phyloP scores from a whole-genome alignment of 768 basidiomycete species.

The Cubamyces lactineus region DNA sequence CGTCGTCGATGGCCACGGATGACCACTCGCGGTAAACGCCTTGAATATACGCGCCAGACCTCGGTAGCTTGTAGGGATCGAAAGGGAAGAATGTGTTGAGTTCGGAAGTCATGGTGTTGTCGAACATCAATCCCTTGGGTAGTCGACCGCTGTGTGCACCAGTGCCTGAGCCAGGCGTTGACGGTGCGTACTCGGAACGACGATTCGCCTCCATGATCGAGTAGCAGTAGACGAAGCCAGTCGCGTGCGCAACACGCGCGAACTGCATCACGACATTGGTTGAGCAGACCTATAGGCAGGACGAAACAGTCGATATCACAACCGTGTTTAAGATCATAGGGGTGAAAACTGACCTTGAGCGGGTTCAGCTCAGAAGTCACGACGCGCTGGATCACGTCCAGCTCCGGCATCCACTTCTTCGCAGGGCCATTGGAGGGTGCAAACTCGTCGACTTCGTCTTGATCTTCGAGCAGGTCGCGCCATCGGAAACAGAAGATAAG shows the following conservation, averaged over 20 bases:
- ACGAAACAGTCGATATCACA: background rate
- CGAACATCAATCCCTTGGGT: slow-evolving; percentile 30
- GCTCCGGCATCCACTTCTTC: slow-evolving; percentile 84
- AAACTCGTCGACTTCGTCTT: slow-evolving; percentile 55
- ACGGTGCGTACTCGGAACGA: slow-evolving; percentile 54
- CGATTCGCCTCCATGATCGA: slow-evolving; percentile 89
- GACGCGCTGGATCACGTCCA: slow-evolving; percentile 78
- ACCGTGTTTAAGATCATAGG: no score
- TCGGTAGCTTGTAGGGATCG: slow-evolving; percentile 91
- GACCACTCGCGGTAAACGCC: slow-evolving; percentile 90
- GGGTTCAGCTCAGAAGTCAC: slow-evolving; percentile 87
- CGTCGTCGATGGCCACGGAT: slow-evolving; percentile 69
- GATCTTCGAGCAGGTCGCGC: slow-evolving; percentile 76
- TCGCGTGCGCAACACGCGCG: slow-evolving; percentile 87
- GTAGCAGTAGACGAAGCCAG: slow-evolving; percentile 93
- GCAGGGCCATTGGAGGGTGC: slow-evolving; percentile 25
- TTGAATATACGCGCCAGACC: slow-evolving; percentile 76
- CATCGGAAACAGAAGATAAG: slow-evolving; percentile 98
- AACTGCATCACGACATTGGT: slow-evolving; percentile 91
- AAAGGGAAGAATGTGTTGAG: slow-evolving; percentile 97
- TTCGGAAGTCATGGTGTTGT: slow-evolving; percentile 56
- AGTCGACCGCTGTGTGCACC: slow-evolving; percentile 9
- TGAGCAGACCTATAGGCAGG: slow-evolving; percentile 73
- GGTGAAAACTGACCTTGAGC: slow-evolving; percentile 71
- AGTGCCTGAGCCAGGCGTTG: slow-evolving; percentile 19